A percentile compares a stretch with the other conserved stretches of the same genome.
Evolutionary conservation across 768 basidiomycete genomes (phyloP).

Genomic region (Collybia mongolica): DNA sequence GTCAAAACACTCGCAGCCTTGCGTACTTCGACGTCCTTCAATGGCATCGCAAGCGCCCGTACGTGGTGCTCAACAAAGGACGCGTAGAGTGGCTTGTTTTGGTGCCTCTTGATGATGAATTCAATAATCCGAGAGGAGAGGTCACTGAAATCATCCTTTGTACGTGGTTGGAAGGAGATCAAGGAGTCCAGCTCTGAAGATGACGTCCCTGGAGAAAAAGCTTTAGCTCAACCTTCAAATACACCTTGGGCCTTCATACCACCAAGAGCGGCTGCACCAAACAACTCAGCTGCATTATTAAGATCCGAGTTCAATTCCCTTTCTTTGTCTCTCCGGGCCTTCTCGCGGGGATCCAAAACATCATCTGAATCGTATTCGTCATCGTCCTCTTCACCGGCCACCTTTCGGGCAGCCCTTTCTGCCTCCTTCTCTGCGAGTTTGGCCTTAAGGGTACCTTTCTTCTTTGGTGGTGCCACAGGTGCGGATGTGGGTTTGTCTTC

Average conservation of each 20-base stretch:
- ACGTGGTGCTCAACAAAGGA: conserved; percentile 84
- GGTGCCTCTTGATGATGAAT: conserved; percentile 73
- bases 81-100: conserved; percentile 79
- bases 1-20: conserved; percentile 85
- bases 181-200: conserved; percentile 68
- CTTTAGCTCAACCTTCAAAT: background rate
- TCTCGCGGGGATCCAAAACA: conserved; percentile 78
- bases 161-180: conserved; percentile 77
- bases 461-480: conserved; percentile 72
- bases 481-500: conserved; percentile 46
- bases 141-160: conserved; percentile 82
- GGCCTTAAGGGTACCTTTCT: conserved; percentile 89
- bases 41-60: conserved; percentile 68
- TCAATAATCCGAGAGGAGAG: conserved; percentile 77
- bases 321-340: conserved; percentile 75
- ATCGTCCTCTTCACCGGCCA: conserved; percentile 35
- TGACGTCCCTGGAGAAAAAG: conserved; percentile 51
- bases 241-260: conserved; percentile 37
- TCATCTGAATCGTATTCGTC: conserved; percentile 68
- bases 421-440: conserved; percentile 94
- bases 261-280: conserved; percentile 69
- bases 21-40: conserved; percentile 89
- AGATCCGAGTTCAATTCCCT: conserved; percentile 86
- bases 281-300: conserved; percentile 75
- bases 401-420: conserved; percentile 52